phyloP scores from a whole-genome alignment of 306 rosid species.

The Trifolium repens region DNA sequence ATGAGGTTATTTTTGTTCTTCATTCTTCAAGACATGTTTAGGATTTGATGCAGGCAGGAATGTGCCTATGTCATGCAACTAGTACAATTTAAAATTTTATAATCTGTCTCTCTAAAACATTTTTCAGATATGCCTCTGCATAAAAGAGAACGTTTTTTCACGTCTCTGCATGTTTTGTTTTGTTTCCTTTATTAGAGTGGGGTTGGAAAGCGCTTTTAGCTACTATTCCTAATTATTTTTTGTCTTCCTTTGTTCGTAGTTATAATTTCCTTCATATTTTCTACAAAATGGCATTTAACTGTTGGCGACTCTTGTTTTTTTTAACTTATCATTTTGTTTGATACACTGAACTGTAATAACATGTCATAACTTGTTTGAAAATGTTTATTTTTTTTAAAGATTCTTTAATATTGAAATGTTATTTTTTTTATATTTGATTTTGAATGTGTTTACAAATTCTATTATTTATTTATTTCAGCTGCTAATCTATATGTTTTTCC shows the following conservation, averaged over 20 bases:
- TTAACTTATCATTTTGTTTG: background rate
- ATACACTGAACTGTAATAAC: conserved; percentile 3
- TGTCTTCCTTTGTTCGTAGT: background rate
- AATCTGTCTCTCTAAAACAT: conserved; percentile 5
- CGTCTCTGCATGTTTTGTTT: conserved; percentile 20
- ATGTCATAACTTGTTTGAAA: background rate
- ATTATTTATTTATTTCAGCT: background rate
- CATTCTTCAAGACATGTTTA: background rate
- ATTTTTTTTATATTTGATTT: background rate
- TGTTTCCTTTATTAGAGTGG: conserved; percentile 18
- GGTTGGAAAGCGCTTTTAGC: background rate
- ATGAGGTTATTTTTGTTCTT: conserved; percentile 58
- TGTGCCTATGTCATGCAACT: background rate
- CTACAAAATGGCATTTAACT: background rate
- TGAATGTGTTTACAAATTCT: background rate
- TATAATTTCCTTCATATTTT: background rate
- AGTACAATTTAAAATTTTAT: background rate
- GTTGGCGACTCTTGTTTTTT: background rate
- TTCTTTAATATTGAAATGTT: background rate
- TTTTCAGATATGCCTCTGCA: background rate
- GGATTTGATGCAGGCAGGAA: background rate
- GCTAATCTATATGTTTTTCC: conserved; percentile 15
- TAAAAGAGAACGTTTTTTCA: background rate
- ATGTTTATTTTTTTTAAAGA: background rate
- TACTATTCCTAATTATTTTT: conserved; percentile 5